These are phyloP conservation scores for Penicillium daleae DNA, from an alignment of 495 filamentous ascomycete genomes.

Conservation along the genomic window DNA sequence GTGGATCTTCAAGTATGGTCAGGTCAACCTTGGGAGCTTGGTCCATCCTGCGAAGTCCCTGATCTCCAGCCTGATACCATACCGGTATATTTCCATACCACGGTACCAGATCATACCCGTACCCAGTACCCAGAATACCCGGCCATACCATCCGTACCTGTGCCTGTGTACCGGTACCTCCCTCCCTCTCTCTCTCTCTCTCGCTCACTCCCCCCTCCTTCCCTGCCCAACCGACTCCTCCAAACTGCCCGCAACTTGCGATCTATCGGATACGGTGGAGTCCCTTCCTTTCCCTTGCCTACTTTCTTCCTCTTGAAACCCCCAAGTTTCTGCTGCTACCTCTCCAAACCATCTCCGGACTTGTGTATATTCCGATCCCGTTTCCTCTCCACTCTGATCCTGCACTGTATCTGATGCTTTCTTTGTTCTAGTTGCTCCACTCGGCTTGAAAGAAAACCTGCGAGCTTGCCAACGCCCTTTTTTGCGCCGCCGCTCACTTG, in stretches of 20 bases:
- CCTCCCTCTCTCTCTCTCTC: neutral
- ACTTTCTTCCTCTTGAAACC: neutral
- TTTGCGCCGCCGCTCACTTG: conserved; percentile 13
- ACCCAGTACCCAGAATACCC: neutral
- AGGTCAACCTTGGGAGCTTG: no score
- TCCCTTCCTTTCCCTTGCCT: neutral
- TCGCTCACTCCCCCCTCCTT: conserved; percentile 7
- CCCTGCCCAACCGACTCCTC: conserved; percentile 14
- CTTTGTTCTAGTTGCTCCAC: conserved; percentile 32
- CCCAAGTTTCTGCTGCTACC: conserved; percentile 1
- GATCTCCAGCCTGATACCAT: neutral
- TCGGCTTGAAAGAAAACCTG: conserved; percentile 2
- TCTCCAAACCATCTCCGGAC: neutral
- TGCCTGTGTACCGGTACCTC: neutral
- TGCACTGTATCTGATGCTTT: conserved; percentile 26
- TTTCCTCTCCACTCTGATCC: conserved; percentile 19
- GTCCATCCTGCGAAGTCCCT: no score
- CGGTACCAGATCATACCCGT: neutral
- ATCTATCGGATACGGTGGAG: conserved; percentile 29
- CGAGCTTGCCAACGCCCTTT: conserved; percentile 13
- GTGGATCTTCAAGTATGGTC: neutral
- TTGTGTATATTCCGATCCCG: neutral
- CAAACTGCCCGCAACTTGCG: conserved; percentile 13
- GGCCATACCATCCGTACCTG: no score
- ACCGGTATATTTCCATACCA: neutral